These are phyloP conservation scores for Daldinia grandis DNA, from an alignment of 495 filamentous ascomycete genomes.

Conservation along the genomic window DNA sequence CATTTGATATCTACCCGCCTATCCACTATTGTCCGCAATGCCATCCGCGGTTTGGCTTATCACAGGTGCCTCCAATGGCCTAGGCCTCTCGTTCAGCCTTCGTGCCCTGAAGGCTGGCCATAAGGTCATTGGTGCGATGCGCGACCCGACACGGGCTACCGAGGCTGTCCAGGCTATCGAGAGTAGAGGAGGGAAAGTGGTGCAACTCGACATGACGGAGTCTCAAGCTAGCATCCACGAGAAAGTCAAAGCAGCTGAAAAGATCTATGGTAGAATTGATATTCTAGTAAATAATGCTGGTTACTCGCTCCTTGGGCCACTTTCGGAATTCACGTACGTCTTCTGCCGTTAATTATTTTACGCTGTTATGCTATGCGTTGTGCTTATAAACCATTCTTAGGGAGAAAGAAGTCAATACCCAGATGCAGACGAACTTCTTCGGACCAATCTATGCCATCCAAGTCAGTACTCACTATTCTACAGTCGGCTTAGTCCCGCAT, in stretches of 20 bases:
- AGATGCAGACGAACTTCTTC: background rate
- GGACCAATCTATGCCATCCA: slow-evolving; percentile 2
- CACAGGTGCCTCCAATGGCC: background rate
- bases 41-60: background rate
- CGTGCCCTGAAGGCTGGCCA: background rate
- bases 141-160: background rate
- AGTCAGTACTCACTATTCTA: background rate
- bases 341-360: background rate
- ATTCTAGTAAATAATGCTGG: background rate
- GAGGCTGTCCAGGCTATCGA: background rate
- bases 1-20: too few relatives aligned
- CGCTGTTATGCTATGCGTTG: background rate
- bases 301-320: background rate
- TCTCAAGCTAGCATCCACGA: background rate
- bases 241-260: background rate
- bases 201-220: slow-evolving; percentile 1
- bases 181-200: background rate
- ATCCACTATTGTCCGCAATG: background rate
- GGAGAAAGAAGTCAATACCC: background rate
- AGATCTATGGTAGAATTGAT: background rate
- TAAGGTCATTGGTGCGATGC: background rate
- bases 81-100: background rate
- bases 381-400: background rate
- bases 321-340: slow-evolving; percentile 1
- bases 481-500: too few relatives aligned